These are phyloP conservation scores for Boechera retrofracta DNA, from an alignment of 345 rosid genomes.

Conservation along the genomic window DNA sequence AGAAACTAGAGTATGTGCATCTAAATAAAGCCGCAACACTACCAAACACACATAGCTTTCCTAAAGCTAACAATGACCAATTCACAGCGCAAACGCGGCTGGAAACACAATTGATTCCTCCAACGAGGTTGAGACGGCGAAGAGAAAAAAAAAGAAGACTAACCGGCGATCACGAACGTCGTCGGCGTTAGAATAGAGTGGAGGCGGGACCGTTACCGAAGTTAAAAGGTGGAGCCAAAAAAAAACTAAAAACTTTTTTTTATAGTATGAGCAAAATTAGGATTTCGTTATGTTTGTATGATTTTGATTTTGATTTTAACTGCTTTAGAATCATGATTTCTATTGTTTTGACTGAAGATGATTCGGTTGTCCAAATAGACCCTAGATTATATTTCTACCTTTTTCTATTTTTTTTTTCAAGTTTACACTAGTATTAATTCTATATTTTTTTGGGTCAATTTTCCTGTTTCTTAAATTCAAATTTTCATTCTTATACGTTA, in stretches of 20 bases:
- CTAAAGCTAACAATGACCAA: neutral
- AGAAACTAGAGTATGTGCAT: neutral
- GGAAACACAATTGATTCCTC: neutral
- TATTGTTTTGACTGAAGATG: neutral
- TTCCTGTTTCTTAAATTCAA: neutral
- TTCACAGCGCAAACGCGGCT: neutral
- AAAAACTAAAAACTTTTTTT: neutral
- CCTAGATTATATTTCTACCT: neutral
- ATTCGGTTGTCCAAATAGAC: neutral
- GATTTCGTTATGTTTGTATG: neutral
- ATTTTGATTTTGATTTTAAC: slow-evolving; percentile 16
- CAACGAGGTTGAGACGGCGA: neutral
- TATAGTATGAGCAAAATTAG: slow-evolving; percentile 4
- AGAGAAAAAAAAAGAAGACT: slow-evolving; percentile 3
- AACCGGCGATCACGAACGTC: slow-evolving; percentile 29
- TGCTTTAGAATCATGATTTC: neutral
- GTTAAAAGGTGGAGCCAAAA: neutral
- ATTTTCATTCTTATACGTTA: too few relatives aligned
- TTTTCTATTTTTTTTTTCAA: neutral
- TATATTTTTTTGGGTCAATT: neutral
- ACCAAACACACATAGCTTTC: neutral
- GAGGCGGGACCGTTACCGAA: slow-evolving; percentile 20
- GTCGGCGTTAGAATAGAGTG: slow-evolving; percentile 12
- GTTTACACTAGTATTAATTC: too few relatives aligned
- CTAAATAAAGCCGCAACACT: neutral